Evolutionary conservation across 2,329 filamentous ascomycete genomes (phyloP), one percentile per base, ranked within the genome.

Genomic region (Colletotrichum orchidophilum): DNA sequence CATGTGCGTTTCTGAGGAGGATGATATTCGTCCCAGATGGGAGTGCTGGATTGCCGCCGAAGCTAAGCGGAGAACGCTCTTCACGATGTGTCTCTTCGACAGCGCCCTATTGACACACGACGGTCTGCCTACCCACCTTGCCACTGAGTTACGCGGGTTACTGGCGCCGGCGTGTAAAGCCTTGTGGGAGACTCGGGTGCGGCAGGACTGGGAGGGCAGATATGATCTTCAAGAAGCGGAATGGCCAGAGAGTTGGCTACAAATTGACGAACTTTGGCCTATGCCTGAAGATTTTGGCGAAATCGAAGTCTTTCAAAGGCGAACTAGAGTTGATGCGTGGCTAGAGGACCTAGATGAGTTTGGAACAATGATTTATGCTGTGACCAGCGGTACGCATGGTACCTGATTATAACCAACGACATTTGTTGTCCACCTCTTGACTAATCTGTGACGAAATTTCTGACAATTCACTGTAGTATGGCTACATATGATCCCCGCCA

Each of bases 11-110:
- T 82, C 82, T 1, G 87, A 88, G 65, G 75, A 78, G 15, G 67
- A 78, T 2, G 77, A 77, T 0, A 70, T 75, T 0, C 80, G 82
- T 2, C 87, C 87, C 0, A 77, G 65, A 7, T 88, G 87, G 87
- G 86, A 88, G 67, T 78, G 81, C 1, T 90, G 88, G 88, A 83
- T 88, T 5, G 75, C 87, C 0, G 83, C 83, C 0, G 86, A 87
- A 53, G 81, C 87, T 0, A 90, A 88, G 71, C 81, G 87, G 2
- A 81, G 88, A 4, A 84, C 85, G 0, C 70, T 90, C 0, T 88
- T 82, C 68, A 80, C 81, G 0, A 86, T 88, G 82, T 89, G 88
- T 65, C 77, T 90, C 3, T 84, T 90, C 53, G 86, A 87, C 68
- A 87, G 83, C 52, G 75, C 87, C 0, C 82, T 88, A 7, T 82